Conservation (phyloP, 106 monocot genomes). For the Acorus calamus region DNA sequence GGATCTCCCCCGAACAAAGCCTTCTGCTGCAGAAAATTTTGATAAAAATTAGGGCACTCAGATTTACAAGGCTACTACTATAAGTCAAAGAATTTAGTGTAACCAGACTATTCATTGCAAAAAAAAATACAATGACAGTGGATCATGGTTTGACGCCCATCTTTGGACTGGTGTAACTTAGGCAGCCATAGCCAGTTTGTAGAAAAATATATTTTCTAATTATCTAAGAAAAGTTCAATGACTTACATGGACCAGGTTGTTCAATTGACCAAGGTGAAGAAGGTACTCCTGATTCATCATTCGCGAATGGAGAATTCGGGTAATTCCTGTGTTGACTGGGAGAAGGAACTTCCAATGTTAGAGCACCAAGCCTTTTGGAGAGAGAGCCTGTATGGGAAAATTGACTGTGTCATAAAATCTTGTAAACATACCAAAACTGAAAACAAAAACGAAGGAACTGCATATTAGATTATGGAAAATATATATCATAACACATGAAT, state of each 20-base stretch:
- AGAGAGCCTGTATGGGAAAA: slow-evolving; percentile 14
- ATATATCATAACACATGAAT: too few species aligned
- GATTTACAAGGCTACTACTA: neutral
- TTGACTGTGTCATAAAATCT: neutral
- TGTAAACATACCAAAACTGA: too few species aligned
- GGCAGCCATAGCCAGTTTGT: too few species aligned
- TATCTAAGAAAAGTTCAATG: slow-evolving; percentile 7
- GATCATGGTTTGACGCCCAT: too few species aligned
- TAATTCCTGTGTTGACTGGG: slow-evolving; percentile 22
- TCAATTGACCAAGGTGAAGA: slow-evolving; percentile 35
- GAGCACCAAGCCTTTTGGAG: slow-evolving; percentile 22
- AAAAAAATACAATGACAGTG: too few species aligned
- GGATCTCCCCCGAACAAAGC: slow-evolving; percentile 86
- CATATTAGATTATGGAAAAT: too few species aligned
- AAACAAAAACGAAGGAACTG: too few species aligned
- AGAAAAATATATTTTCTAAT: too few species aligned
- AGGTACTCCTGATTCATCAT: slow-evolving; percentile 33
- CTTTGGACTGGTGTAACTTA: too few species aligned
- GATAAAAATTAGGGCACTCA: slow-evolving; percentile 25
- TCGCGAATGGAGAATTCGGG: slow-evolving; percentile 28
- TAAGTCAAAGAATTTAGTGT: neutral
- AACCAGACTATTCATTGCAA: too few species aligned
- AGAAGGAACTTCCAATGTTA: slow-evolving; percentile 25
- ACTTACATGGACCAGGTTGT: slow-evolving; percentile 58
- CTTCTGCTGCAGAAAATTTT: slow-evolving; percentile 92